phyloP scores from a whole-genome alignment of 257 asterid genomes.

The Solanum megistacrolobum region DNA sequence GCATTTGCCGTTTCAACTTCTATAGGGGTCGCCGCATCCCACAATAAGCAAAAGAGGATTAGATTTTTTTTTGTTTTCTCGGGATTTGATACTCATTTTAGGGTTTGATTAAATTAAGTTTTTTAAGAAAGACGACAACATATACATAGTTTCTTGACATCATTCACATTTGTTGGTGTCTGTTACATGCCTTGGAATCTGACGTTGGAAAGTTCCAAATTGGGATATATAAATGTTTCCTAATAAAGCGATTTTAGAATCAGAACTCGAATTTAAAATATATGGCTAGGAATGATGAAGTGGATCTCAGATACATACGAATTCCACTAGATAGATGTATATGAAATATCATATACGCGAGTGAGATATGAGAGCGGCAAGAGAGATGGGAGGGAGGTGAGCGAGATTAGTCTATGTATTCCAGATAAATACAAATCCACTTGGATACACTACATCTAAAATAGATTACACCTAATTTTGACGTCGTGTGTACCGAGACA shows the following conservation, averaged over 20 bases:
- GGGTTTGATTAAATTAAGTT: fast-evolving
- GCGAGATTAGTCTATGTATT: too few species aligned
- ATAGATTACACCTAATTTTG: background rate
- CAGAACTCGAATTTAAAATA: too few species aligned
- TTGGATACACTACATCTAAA: too few species aligned
- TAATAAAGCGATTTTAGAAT: background rate
- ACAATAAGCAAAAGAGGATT: background rate
- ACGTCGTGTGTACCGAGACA: fast-evolving
- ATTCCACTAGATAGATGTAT: too few species aligned
- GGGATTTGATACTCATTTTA: background rate
- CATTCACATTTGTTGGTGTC: background rate
- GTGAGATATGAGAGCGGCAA: too few species aligned
- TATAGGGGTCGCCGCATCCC: background rate
- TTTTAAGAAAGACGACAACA: fast-evolving
- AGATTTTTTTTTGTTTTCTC: background rate
- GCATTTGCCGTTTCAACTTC: background rate
- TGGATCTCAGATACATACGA: too few species aligned
- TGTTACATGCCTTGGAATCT: background rate
- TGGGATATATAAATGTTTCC: background rate
- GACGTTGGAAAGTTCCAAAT: too few species aligned
- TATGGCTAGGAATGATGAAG: background rate
- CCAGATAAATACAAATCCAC: too few species aligned
- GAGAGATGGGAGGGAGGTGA: too few species aligned
- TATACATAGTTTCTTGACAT: background rate
- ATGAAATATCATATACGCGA: too few species aligned